Percentiles rank a stretch among this genome's conserved stretches.
phyloP scores from a whole-genome alignment of 768 basidiomycete species.

The Psilocybe azurescens region DNA sequence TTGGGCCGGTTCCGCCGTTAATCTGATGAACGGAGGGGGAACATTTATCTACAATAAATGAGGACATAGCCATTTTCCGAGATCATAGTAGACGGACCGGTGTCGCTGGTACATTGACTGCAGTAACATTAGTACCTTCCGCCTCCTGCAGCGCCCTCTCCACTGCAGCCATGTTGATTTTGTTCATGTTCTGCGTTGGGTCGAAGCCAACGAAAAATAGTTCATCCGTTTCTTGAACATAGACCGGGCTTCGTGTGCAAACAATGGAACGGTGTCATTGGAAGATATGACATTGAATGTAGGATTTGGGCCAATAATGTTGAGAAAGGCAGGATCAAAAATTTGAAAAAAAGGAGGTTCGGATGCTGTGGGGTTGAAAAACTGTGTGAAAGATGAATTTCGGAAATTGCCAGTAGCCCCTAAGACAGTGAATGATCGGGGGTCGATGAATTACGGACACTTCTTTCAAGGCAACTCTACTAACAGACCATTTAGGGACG shows the following conservation, averaged over 20 bases:
- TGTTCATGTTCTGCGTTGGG: conserved; percentile 67
- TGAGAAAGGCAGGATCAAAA: conserved; percentile 55
- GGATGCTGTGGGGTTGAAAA: conserved; percentile 43
- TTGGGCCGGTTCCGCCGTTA: conserved; percentile 71
- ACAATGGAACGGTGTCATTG: conserved; percentile 60
- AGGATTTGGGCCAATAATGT: conserved; percentile 61
- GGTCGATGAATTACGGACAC: neutral
- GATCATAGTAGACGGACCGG: conserved; percentile 28
- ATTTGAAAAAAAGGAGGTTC: conserved; percentile 60
- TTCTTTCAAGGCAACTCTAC: no score
- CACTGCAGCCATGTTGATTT: conserved; percentile 64
- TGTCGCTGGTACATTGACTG: conserved; percentile 55
- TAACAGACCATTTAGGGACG: no score
- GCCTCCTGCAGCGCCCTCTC: conserved; percentile 45
- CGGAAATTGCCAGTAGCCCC: conserved; percentile 46
- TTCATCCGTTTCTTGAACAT: conserved; percentile 63
- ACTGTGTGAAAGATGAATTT: conserved; percentile 38
- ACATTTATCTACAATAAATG: conserved; percentile 52
- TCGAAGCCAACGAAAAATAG: conserved; percentile 74
- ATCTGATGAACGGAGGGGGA: conserved; percentile 68
- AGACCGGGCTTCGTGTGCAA: conserved; percentile 85
- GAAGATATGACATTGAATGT: conserved; percentile 63
- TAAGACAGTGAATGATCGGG: conserved; percentile 48
- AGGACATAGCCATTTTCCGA: neutral
- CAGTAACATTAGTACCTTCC: conserved; percentile 23